Conservation (phyloP, 441 rosid species). For the Viola pubescens region DNA sequence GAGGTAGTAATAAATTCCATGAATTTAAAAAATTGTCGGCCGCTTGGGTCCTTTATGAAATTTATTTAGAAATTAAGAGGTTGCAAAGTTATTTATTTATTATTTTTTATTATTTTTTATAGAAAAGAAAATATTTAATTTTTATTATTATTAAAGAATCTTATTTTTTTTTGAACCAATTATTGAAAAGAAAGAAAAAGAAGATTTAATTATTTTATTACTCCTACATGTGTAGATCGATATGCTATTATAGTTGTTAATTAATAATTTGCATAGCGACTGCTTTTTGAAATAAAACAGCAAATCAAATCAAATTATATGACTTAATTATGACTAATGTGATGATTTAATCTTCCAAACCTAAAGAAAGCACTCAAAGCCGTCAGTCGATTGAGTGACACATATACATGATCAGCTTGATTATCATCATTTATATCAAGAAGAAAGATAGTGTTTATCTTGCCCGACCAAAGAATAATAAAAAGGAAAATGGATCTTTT, state of each 20-base stretch:
- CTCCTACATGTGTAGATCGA: not conserved
- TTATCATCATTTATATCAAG: not conserved
- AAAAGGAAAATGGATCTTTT: not conserved
- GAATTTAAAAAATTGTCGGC: too few species aligned
- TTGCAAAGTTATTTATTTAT: too few species aligned
- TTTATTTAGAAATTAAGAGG: too few species aligned
- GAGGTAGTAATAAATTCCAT: too few species aligned
- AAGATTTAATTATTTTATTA: too few species aligned
- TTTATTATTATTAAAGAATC: too few species aligned
- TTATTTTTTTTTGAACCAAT: too few species aligned
- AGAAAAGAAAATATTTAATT: too few species aligned
- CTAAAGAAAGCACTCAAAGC: slow-evolving; percentile 4
- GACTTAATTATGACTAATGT: slow-evolving; percentile 2
- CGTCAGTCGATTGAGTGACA: slow-evolving; percentile 9
- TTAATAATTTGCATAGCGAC: not conserved
- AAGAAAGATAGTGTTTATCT: slow-evolving; percentile 15
- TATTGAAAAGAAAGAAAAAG: not conserved
- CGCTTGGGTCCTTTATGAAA: too few species aligned
- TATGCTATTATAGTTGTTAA: too few species aligned
- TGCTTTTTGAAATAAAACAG: slow-evolving; percentile 6
- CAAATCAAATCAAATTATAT: not conserved
- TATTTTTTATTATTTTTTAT: too few species aligned
- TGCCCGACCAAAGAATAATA: slow-evolving; percentile 12
- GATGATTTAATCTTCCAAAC: slow-evolving; percentile 22
- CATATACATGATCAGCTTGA: slow-evolving; percentile 10